A percentile compares a stretch with the other conserved stretches of the same genome.
Evolutionary conservation across 2,329 filamentous ascomycete species (phyloP).

Genomic region (Cephalotrichum gorgonifer): DNA sequence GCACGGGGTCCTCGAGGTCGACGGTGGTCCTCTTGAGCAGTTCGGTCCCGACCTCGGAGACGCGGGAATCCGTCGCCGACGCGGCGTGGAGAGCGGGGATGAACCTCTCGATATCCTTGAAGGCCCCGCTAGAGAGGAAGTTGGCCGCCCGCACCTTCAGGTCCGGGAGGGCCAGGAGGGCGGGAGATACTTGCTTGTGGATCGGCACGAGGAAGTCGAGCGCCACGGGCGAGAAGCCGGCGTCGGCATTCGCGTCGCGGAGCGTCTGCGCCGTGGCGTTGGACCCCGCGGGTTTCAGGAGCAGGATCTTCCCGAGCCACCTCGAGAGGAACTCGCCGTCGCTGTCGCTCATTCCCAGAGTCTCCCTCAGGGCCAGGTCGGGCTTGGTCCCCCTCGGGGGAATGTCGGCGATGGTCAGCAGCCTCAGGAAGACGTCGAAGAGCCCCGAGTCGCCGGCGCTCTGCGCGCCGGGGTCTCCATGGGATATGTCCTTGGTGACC

Average conservation of each 20-base stretch:
- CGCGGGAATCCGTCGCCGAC: conserved; percentile 68
- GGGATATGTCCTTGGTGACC: conserved; percentile 55
- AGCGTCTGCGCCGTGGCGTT: not conserved
- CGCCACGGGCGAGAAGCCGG: conserved; percentile 53
- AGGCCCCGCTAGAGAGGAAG: conserved; percentile 76
- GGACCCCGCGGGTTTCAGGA: conserved; percentile 35
- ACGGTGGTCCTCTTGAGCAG: conserved; percentile 71
- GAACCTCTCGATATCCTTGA: conserved; percentile 74
- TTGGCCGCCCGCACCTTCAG: conserved; percentile 49
- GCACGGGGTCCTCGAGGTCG: conserved; percentile 56
- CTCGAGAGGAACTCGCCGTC: conserved; percentile 66
- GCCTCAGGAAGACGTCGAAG: conserved; percentile 72
- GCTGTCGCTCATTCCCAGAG: conserved; percentile 53
- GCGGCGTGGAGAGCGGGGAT: conserved; percentile 75
- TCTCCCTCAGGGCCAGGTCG: conserved; percentile 56
- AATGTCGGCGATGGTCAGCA: conserved; percentile 60
- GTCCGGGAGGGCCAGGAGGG: conserved; percentile 21
- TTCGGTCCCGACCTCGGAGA: conserved; percentile 80
- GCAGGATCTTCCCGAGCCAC: conserved; percentile 68
- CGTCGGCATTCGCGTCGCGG: not conserved
- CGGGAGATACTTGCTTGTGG: conserved; percentile 19
- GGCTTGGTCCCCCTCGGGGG: conserved; percentile 72
- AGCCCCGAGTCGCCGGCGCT: conserved; percentile 31
- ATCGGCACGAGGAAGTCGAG: conserved; percentile 60
- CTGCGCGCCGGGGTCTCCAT: conserved; percentile 32